A percentile compares a stretch with the other conserved stretches of the same genome.
Conservation (phyloP, 345 rosid species). For the Diplotaxis tenuifolia region DNA sequence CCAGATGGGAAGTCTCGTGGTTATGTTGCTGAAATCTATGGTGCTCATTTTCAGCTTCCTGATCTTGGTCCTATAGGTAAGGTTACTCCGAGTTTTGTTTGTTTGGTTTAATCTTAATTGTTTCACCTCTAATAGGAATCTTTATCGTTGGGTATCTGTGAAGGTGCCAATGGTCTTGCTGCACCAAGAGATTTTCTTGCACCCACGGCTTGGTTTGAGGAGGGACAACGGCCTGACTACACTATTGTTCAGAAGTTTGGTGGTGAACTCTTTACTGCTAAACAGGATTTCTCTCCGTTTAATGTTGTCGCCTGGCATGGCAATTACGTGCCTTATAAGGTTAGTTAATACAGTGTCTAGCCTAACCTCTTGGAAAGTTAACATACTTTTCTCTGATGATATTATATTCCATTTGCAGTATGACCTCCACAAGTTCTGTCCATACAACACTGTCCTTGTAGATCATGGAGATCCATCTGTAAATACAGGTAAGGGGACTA, state of each 20-base stretch:
- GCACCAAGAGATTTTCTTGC: slow-evolving; percentile 87
- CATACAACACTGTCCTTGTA: slow-evolving; percentile 84
- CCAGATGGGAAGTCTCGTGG: slow-evolving; percentile 94
- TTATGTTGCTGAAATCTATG: slow-evolving; percentile 88
- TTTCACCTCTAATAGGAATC: background rate
- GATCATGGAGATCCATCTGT: slow-evolving; percentile 94
- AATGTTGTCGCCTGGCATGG: slow-evolving; percentile 99
- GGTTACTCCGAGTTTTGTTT: background rate
- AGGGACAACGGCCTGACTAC: slow-evolving; percentile 60
- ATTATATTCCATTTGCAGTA: slow-evolving; percentile 47
- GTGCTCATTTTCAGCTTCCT: slow-evolving; percentile 94
- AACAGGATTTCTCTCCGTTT: slow-evolving; percentile 95
- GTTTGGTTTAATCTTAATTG: no score
- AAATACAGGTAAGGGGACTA: slow-evolving; percentile 61
- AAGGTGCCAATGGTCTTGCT: slow-evolving; percentile 98
- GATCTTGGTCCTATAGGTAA: slow-evolving; percentile 98
- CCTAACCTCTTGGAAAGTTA: background rate
- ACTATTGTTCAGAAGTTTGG: slow-evolving; percentile 80
- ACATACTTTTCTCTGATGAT: background rate
- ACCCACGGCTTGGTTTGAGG: slow-evolving; percentile 87
- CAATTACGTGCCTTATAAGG: slow-evolving; percentile 91
- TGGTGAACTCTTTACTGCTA: slow-evolving; percentile 81
- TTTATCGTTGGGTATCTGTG: slow-evolving; percentile 10
- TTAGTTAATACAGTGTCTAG: slow-evolving; percentile 39
- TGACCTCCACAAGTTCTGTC: slow-evolving; percentile 87